Evolutionary conservation across 1,284 basidiomycete genomes (phyloP).

Genomic region (Trichosporon inkin): DNA sequence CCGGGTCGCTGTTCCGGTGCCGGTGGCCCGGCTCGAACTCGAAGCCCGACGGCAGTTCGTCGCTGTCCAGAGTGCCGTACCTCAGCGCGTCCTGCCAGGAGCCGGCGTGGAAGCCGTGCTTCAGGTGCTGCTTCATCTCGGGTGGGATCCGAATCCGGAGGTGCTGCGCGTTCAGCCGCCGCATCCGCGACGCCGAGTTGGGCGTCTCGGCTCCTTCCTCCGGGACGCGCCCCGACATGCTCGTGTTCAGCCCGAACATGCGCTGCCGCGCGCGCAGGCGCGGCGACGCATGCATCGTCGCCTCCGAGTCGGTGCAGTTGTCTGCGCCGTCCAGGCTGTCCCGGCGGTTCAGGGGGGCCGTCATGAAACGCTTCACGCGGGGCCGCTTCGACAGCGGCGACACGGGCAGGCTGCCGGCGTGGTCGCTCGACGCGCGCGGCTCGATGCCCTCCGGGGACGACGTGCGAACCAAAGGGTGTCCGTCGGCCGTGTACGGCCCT

Average conservation of each 20-base stretch:
- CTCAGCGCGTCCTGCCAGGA: slow-evolving; percentile 47
- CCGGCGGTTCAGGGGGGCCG: slow-evolving; percentile 7
- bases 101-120: slow-evolving; percentile 41
- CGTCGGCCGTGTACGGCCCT: neutral
- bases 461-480: neutral
- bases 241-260: slow-evolving; percentile 10
- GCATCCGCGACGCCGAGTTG: neutral
- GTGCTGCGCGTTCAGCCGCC: slow-evolving; percentile 19
- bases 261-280: slow-evolving; percentile 16
- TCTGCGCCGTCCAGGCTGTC: slow-evolving; percentile 11
- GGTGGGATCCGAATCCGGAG: slow-evolving; percentile 36
- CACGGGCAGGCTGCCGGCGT: slow-evolving; percentile 5
- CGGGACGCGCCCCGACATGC: neutral
- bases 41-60: slow-evolving; percentile 1
- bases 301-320: slow-evolving; percentile 22
- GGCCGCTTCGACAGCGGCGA: neutral
- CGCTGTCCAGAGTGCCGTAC: slow-evolving; percentile 18
- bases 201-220: slow-evolving; percentile 15
- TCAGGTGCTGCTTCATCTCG: slow-evolving; percentile 35
- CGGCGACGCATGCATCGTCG: slow-evolving; percentile 14
- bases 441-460: neutral
- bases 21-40: neutral
- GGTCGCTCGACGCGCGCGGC: neutral
- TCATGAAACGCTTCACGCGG: slow-evolving; percentile 8
- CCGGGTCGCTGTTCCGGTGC: neutral